Evolutionary conservation across 805 yeast species (phyloP), one percentile per base, ranked within the genome.

Genomic region (Yarrowia keelungensis): DNA sequence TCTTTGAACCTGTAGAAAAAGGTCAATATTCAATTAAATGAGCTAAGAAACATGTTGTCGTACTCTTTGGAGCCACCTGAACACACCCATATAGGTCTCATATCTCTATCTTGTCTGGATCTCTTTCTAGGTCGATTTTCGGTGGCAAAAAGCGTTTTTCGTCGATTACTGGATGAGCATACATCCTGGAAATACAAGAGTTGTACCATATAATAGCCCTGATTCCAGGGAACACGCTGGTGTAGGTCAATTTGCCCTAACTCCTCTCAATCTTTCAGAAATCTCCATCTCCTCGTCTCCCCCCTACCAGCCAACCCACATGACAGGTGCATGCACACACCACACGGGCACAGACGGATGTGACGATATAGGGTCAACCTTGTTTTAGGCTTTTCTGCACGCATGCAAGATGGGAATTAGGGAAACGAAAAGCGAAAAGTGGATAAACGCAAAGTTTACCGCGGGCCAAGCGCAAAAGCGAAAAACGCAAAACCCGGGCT

Each of bases 261-360:
- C 39, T 10, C 2, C 4, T 10, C 8, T 38, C 10, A 5, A 10
- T 38, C 39, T 10, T 9, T 11, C 38, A 10, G 5, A 14, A 42
- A 42, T 19, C 32, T 26, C 32, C 46, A 9, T 9, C 10, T 3
- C 46, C 8, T 8, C 9, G 9, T 42, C 5, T n/a, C 12, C 19
- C 19, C 19, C 19, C 5, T 42, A n/a, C 19, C 19, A 15, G 10
- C 19, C 46, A 16, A 26, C 49, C 45, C 59, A 53, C 59, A 53
- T 53, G 59, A 53, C 59, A 53, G 58, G 58, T 53, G 59, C 59
- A 53, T 53, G 59, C 45, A 53, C 59, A 39, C 45, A 53, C 59
- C 59, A 39, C 59, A 53, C 59, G 59, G 59, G 59, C 59, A 53
- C 59, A 53, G 59, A 53, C 59, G 59, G 59, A 53, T 53, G 59